phyloP scores from a whole-genome alignment of 1,284 basidiomycete species.

The Pseudozyma pruni region DNA sequence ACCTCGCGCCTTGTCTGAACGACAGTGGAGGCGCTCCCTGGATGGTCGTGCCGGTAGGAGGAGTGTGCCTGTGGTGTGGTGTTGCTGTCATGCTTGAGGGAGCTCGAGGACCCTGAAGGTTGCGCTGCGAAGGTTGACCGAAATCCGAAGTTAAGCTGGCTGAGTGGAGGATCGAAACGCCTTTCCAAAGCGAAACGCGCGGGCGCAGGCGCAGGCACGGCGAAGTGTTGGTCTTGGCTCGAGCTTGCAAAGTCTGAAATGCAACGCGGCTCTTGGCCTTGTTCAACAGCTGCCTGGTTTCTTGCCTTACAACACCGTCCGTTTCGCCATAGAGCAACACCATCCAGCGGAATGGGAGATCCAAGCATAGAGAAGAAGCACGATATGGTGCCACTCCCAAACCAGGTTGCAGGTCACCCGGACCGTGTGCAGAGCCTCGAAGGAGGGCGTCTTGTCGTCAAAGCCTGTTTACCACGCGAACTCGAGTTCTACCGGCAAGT shows the following conservation, averaged over 20 bases:
- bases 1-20: too few relatives aligned
- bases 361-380: neutral
- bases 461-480: slow-evolving; percentile 80
- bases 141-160: too few relatives aligned
- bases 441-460: slow-evolving; percentile 84
- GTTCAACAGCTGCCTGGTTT: slow-evolving; percentile 8
- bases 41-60: too few relatives aligned
- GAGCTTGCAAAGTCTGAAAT: neutral
- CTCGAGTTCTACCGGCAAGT: slow-evolving; percentile 82
- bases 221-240: too few relatives aligned
- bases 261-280: slow-evolving; percentile 4
- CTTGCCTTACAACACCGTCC: neutral
- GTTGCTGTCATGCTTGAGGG: neutral
- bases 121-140: too few relatives aligned
- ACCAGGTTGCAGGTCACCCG: slow-evolving; percentile 88
- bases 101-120: too few relatives aligned
- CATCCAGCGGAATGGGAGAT: neutral
- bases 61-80: neutral
- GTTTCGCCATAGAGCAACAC: too few relatives aligned
- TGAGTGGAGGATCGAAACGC: slow-evolving; percentile 14
- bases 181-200: slow-evolving; percentile 4
- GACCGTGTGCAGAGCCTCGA: slow-evolving; percentile 77
- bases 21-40: too few relatives aligned
- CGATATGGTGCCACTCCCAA: slow-evolving; percentile 68
- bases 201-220: neutral